Evolutionary conservation across 495 filamentous ascomycete species (phyloP).

Genomic region (Oidiodendron maius): DNA sequence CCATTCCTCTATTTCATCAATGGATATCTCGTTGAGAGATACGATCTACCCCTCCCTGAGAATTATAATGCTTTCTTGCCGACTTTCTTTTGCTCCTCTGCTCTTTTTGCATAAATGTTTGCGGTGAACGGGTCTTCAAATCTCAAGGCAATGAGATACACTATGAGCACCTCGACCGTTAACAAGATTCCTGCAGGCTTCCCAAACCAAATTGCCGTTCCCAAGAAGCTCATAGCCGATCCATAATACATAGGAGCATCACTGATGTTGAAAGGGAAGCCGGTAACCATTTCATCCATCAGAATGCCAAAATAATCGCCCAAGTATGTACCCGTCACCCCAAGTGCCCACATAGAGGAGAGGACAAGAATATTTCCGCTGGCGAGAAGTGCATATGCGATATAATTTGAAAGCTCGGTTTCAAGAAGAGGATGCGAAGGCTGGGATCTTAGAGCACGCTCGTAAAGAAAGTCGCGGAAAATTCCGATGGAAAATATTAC

Average conservation of each 20-base stretch:
- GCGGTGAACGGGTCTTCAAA: constrained; percentile 98
- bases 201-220: constrained; percentile 80
- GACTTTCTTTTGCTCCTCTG: constrained; percentile 44
- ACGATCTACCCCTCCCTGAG: no score
- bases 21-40: no score
- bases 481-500: constrained; percentile 90
- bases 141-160: constrained; percentile 76
- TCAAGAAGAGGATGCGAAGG: constrained; percentile 63
- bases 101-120: constrained; percentile 90
- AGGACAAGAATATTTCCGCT: constrained; percentile 81
- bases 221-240: constrained; percentile 85
- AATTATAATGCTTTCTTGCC: constrained; percentile 37
- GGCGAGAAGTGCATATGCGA: constrained; percentile 64
- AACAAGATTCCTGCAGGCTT: constrained; percentile 82
- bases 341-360: constrained; percentile 84
- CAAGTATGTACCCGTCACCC: constrained; percentile 92
- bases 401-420: constrained; percentile 38
- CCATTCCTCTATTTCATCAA: no score
- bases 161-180: constrained; percentile 65
- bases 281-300: constrained; percentile 88
- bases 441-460: constrained; percentile 70
- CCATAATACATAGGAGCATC: constrained; percentile 96
- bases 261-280: constrained; percentile 93
- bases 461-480: constrained; percentile 72
- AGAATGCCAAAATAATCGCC: constrained; percentile 98